A percentile compares a stretch with the other conserved stretches of the same genome.
Evolutionary conservation across 768 basidiomycete genomes (phyloP).

Genomic region (Steccherinum ochraceum): DNA sequence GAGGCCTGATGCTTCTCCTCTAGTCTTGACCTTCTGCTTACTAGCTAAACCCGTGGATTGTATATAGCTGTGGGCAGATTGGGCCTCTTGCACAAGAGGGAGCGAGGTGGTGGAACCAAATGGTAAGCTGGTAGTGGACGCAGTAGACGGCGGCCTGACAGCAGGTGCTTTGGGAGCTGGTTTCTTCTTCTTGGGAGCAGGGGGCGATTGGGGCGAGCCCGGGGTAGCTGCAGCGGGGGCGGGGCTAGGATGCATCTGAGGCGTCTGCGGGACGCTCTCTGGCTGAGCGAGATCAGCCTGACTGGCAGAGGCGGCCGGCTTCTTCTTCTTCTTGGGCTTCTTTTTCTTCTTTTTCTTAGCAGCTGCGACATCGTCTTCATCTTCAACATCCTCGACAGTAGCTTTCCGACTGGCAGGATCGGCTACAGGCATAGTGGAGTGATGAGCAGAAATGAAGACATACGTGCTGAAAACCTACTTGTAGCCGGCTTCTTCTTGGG

Average conservation of each 20-base stretch:
- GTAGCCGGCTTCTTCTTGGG: neutral
- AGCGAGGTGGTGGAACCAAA: slow-evolving; percentile 32
- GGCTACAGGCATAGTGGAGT: no score
- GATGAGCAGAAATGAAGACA: no score
- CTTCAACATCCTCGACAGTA: slow-evolving; percentile 70
- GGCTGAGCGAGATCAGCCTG: slow-evolving; percentile 10
- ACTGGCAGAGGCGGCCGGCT: slow-evolving; percentile 27
- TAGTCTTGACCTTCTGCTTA: slow-evolving; percentile 68
- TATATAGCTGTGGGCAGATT: slow-evolving; percentile 68
- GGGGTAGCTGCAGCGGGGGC: slow-evolving; percentile 10
- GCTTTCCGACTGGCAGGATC: slow-evolving; percentile 32
- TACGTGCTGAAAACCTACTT: no score
- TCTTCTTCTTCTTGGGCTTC: slow-evolving; percentile 79
- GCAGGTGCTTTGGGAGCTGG: slow-evolving; percentile 3
- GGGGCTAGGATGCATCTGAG: slow-evolving; percentile 3
- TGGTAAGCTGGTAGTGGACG: slow-evolving; percentile 17
- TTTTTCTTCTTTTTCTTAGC: slow-evolving; percentile 69
- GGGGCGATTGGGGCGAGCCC: neutral
- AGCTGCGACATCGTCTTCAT: slow-evolving; percentile 46
- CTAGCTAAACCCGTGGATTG: slow-evolving; percentile 40
- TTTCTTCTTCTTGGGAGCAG: slow-evolving; percentile 3
- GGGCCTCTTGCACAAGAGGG: slow-evolving; percentile 46
- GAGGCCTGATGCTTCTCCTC: slow-evolving; percentile 51
- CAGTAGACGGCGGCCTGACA: slow-evolving; percentile 6
- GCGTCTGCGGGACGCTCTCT: slow-evolving; percentile 6